phyloP scores from a whole-genome alignment of 2,329 filamentous ascomycete genomes.

The Penicillium janthinellum region DNA sequence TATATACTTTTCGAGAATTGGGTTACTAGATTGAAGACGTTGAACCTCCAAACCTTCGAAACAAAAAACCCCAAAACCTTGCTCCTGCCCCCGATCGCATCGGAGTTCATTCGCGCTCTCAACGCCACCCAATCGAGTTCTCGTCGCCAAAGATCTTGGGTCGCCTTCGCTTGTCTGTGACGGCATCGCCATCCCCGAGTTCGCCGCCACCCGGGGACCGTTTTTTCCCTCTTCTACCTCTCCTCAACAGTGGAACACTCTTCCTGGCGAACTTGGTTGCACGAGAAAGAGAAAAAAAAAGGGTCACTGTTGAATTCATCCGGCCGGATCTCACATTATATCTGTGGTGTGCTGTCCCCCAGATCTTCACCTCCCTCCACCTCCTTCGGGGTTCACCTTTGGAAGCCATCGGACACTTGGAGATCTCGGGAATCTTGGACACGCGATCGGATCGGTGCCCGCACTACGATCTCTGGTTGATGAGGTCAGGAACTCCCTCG shows the following conservation, averaged over 20 bases:
- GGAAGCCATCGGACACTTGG: neutral
- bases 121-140: conserved; percentile 9
- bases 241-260: conserved; percentile 22
- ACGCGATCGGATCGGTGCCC: conserved; percentile 9
- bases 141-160: conserved; percentile 12
- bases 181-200: conserved; percentile 12
- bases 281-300: conserved; percentile 16
- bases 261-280: conserved; percentile 13
- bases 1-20: neutral
- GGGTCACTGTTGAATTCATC: conserved; percentile 11
- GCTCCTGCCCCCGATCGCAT: conserved; percentile 3
- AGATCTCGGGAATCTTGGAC: conserved; percentile 6
- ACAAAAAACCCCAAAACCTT: neutral
- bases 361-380: conserved; percentile 5
- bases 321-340: conserved; percentile 13
- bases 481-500: conserved; percentile 6
- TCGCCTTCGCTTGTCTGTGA: conserved; percentile 10
- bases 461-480: conserved; percentile 7
- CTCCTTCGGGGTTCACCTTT: neutral
- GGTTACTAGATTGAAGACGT: neutral
- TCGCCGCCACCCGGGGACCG: conserved; percentile 12
- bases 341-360: neutral
- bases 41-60: neutral
- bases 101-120: conserved; percentile 14
- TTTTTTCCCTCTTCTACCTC: conserved; percentile 3